Conservation (phyloP, 1,284 basidiomycete species). For the Cutaneotrichosporon sp. region DNA sequence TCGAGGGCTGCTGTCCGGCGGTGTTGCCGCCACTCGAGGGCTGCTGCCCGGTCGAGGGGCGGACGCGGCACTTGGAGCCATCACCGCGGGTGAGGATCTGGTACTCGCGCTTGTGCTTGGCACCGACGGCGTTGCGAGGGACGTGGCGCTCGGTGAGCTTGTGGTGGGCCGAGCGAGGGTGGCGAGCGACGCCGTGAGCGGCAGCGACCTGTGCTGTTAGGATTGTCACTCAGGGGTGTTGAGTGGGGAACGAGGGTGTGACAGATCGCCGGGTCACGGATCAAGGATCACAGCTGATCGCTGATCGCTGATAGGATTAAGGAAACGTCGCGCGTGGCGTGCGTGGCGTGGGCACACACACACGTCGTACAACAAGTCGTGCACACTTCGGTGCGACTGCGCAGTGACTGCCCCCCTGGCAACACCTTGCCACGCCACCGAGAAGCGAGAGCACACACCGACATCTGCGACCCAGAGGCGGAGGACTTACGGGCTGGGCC, state of each 20-base stretch:
- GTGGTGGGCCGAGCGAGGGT: conserved; percentile 12
- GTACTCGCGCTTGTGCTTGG: conserved; percentile 47
- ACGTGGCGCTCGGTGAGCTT: background rate
- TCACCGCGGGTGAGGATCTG: conserved; percentile 35
- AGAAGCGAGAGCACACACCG: too few species aligned
- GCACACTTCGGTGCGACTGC: too few species aligned
- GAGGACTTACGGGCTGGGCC: background rate
- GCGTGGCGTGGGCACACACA: too few species aligned
- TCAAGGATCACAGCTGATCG: too few species aligned
- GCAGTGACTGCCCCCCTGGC: too few species aligned
- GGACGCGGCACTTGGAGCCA: conserved; percentile 47
- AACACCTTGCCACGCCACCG: too few species aligned
- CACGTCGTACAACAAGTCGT: too few species aligned
- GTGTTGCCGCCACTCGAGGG: conserved; percentile 4
- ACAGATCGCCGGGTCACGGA: background rate
- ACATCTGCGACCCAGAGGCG: too few species aligned
- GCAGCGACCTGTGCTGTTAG: conserved; percentile 14
- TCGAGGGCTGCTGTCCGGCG: background rate
- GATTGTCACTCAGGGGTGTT: background rate
- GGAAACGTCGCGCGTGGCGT: too few species aligned
- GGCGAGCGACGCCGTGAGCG: conserved; percentile 14
- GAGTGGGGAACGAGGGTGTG: background rate
- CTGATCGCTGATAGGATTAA: too few species aligned
- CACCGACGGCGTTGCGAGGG: conserved; percentile 9
- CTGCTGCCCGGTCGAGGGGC: conserved; percentile 24